phyloP scores from a whole-genome alignment of 352 stramenopile genomes.

The Aphanomyces cochlioides region DNA sequence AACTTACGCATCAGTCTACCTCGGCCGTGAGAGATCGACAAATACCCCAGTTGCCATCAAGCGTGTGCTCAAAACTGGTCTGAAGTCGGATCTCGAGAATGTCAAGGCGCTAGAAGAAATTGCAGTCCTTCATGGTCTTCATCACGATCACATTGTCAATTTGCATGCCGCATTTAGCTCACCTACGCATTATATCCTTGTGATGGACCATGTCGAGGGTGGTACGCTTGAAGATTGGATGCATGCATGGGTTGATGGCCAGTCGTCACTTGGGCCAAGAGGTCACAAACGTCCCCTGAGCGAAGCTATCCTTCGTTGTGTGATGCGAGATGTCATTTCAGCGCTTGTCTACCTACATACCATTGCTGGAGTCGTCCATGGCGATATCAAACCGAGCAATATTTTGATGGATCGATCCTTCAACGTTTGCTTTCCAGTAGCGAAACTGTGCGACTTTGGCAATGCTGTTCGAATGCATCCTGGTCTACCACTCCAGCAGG shows the following conservation, averaged over 20 bases:
- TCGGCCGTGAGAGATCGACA: slow-evolving; percentile 14
- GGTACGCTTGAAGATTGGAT: slow-evolving; percentile 27
- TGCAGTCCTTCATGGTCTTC: slow-evolving; percentile 19
- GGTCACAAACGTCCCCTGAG: slow-evolving; percentile 5
- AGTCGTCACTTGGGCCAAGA: neutral
- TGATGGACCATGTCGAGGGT: slow-evolving; percentile 16
- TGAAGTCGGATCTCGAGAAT: slow-evolving; percentile 28
- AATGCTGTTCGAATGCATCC: slow-evolving; percentile 19
- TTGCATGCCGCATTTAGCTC: slow-evolving; percentile 27
- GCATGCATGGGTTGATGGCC: slow-evolving; percentile 12
- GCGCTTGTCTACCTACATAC: slow-evolving; percentile 25
- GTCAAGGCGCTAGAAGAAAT: slow-evolving; percentile 29
- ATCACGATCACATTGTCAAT: slow-evolving; percentile 30
- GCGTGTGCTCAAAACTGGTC: slow-evolving; percentile 21
- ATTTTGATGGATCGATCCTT: slow-evolving; percentile 11
- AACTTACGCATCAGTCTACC: slow-evolving; percentile 25
- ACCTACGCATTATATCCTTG: slow-evolving; percentile 20
- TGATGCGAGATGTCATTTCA: slow-evolving; percentile 14
- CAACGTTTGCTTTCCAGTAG: neutral
- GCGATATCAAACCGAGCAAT: slow-evolving; percentile 28
- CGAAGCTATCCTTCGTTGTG: slow-evolving; percentile 11
- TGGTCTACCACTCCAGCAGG: slow-evolving; percentile 4
- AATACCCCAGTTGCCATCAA: slow-evolving; percentile 27
- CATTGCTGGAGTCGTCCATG: slow-evolving; percentile 25
- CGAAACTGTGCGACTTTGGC: slow-evolving; percentile 30